phyloP scores from a whole-genome alignment of 306 rosid genomes.

The Luffa aegyptiaca region DNA sequence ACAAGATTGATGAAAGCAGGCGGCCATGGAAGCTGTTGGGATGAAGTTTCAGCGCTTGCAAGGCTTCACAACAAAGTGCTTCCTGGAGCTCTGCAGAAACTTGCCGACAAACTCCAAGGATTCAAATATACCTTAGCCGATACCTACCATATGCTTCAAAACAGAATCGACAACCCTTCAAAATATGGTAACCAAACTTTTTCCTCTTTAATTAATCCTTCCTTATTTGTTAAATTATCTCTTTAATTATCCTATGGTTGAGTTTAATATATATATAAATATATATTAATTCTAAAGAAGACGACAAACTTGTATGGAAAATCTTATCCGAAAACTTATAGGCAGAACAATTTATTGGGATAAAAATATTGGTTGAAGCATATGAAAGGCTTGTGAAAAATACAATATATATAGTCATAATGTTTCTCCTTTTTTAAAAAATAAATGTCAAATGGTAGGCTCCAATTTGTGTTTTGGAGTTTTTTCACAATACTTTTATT shows the following conservation, averaged over 20 bases:
- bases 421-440: too few species aligned
- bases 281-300: too few species aligned
- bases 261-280: too few species aligned
- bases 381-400: neutral
- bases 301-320: too few species aligned
- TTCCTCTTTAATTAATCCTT: neutral
- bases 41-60: conserved; percentile 15
- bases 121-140: conserved; percentile 30
- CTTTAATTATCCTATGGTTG: too few species aligned
- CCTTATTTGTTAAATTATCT: neutral
- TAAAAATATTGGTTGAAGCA: neutral
- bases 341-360: too few species aligned
- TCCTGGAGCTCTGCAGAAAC: conserved; percentile 10
- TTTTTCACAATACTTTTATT: too few species aligned
- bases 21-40: conserved; percentile 17
- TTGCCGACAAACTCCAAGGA: conserved; percentile 19
- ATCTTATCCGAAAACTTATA: too few species aligned
- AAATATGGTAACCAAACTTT: conserved; percentile 25
- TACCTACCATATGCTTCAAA: neutral
- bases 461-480: too few species aligned
- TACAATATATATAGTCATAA: neutral
- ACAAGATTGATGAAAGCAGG: conserved; percentile 10
- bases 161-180: conserved; percentile 23
- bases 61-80: conserved; percentile 31
- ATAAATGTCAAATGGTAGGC: too few species aligned